A percentile compares a stretch with the other conserved stretches of the same genome.
Evolutionary conservation across 2,329 filamentous ascomycete species (phyloP).

Genomic region (Fusarium falciforme): DNA sequence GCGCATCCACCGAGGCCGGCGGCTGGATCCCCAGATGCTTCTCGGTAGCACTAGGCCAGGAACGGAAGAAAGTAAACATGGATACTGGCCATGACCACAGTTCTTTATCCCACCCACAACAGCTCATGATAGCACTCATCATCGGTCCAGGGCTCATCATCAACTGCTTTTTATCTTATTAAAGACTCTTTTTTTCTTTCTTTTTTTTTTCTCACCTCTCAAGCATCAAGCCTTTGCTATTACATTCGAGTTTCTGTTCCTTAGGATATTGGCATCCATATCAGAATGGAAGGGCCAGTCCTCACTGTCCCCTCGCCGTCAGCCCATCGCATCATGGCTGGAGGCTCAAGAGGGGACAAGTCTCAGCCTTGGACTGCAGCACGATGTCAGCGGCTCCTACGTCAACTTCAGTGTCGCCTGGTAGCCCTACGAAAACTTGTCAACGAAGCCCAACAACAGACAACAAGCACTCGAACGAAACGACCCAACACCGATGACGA

Average conservation of each 20-base stretch:
- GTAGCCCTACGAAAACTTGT: constrained; percentile 52
- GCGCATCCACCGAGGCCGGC: constrained; percentile 26
- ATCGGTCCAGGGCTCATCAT: background rate
- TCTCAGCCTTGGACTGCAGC: constrained; percentile 59
- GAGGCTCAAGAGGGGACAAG: constrained; percentile 1
- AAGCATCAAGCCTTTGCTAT: background rate
- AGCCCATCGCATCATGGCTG: constrained; percentile 25
- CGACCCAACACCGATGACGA: constrained; percentile 22
- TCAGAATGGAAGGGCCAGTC: constrained; percentile 16
- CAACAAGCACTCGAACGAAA: constrained; percentile 31
- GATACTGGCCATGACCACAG: background rate
- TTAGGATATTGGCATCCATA: background rate
- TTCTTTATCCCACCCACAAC: constrained; percentile 11
- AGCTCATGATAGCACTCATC: constrained; percentile 1
- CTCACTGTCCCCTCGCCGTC: constrained; percentile 15
- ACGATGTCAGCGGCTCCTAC: constrained; percentile 59
- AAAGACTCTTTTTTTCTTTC: too few relatives aligned
- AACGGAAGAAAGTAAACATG: constrained; percentile 49
- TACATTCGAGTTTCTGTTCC: background rate
- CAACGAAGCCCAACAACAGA: constrained; percentile 31
- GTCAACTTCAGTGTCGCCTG: constrained; percentile 59
- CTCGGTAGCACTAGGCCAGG: constrained; percentile 39
- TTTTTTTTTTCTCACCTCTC: background rate
- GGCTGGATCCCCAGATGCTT: constrained; percentile 22
- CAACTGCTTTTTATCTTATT: background rate